These are phyloP conservation scores for Huntiella decipiens DNA, from an alignment of 2,329 filamentous ascomycete species.

Conservation along the genomic window DNA sequence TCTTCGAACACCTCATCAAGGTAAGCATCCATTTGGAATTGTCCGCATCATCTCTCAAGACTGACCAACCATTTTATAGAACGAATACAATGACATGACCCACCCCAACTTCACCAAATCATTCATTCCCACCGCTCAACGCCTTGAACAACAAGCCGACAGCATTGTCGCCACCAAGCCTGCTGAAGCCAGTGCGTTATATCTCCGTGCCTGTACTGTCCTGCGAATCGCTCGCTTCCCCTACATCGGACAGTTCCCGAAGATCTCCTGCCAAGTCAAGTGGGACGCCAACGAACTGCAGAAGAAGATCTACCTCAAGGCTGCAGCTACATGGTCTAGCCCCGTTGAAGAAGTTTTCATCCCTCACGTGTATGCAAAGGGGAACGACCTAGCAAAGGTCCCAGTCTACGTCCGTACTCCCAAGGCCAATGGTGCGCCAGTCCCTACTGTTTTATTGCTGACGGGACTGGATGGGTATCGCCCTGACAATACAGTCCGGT, in stretches of 20 bases:
- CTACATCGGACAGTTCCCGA: conserved; percentile 25
- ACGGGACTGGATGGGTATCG: conserved; percentile 45
- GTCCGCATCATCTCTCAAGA: too few species aligned
- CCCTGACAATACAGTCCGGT: conserved; percentile 41
- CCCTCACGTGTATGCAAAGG: conserved; percentile 32
- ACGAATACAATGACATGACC: conserved; percentile 45
- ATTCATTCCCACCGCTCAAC: conserved; percentile 42
- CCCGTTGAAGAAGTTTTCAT: conserved; percentile 44
- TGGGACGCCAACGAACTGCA: conserved; percentile 45
- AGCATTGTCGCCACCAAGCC: conserved; percentile 28
- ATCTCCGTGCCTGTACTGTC: conserved; percentile 52
- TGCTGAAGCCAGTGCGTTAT: conserved; percentile 39
- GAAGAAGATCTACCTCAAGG: conserved; percentile 44
- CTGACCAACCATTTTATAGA: conserved; percentile 15
- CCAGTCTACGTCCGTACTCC: conserved; percentile 49
- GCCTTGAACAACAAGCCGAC: conserved; percentile 34
- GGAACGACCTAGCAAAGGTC: conserved; percentile 34
- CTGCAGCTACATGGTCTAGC: conserved; percentile 30
- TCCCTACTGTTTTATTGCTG: conserved; percentile 35
- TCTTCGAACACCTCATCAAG: conserved; percentile 44
- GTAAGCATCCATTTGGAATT: conserved; percentile 17
- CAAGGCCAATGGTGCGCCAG: conserved; percentile 18
- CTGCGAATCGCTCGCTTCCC: conserved; percentile 58
- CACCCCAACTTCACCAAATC: conserved; percentile 44
- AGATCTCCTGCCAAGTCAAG: conserved; percentile 27